Base-by-base conservation (phyloP, 768 basidiomycete species). In the Agrocybe pediades region DNA sequence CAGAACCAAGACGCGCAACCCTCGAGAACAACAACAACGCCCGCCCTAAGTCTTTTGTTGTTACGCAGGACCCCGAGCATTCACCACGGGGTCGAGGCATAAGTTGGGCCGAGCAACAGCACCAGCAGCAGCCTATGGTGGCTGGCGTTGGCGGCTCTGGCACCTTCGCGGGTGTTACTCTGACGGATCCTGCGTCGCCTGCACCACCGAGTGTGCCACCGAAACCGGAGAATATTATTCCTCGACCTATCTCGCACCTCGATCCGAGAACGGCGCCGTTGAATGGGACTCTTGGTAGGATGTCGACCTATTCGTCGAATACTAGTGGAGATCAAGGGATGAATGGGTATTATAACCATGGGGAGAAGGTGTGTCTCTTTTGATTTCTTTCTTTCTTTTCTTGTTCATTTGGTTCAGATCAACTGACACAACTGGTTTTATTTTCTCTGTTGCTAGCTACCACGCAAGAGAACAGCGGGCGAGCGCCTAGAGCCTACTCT, bases 401-500 rank as follows among this genome's bases (percentile, higher is more conserved):
- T 5, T 36, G n/a, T 5, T n/a, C 11, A 15, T 30, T 30, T 7
- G 15, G 15, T 30, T 30, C 15, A 30, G 7, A 30, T 30, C 6
- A n/a, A 13, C 33, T 4, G 6, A 11, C 3, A 36, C 33, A 36
- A 5, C n/a, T n/a, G n/a, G n/a, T n/a, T 36, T 13, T 13, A 36
- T 13, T 36, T 11, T 15, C n/a, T n/a, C 13, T n/a, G 3, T 36
- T 5, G 4, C 3, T 13, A 36, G 33, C 13, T 13, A 4, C n/a
- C 33, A 36, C 33, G 33, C 5, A 36, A 36, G 11, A 36, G 33
- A 13, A 36, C 33, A 4, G 33, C 11, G n/a, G 33, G 33, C 33
- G 33, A 36, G 11, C 47, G 54, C 20, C 25, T 55, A 3, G 48
- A 44, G 29, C 54, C 54, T 6, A 55, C 54, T 5, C 33, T 55